Base-by-base conservation (phyloP, 2,329 filamentous ascomycete genomes). In the Cryphonectria naterciae region DNA sequence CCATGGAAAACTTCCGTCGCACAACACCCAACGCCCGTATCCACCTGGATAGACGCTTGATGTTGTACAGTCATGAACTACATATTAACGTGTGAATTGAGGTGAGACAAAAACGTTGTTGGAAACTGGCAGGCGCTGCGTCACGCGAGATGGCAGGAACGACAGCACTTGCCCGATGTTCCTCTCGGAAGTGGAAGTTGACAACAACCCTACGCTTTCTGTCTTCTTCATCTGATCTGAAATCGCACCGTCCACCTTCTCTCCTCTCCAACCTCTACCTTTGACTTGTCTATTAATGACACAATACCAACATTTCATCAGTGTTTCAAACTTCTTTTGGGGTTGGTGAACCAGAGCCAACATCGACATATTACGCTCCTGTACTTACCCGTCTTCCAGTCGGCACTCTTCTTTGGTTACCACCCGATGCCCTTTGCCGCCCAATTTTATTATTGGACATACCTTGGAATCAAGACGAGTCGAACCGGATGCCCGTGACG, bases 371-470 rank as follows among this genome's bases (percentile, higher is more conserved):
- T 62, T 61, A 64, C 66, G 19, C 65, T 65, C 54, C 70, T 70
- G 70, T 70, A 70, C 43, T 66, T 52, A 70, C 68, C 68, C 68
- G 68, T 68, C 61, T 54, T 68, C 61, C 68, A 65, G 68, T 62
- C 65, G 65, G 70, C 65, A 65, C 64, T 66, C 61, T 60, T 72
- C 60, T 32, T 19, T 58, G 54, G 60, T 69, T 63, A 67, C 25
- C 25, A 68, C 11, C 64, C 65, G 68, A 22, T n/a, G 25, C 54
- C 66, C 61, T 61, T 35, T 61, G 22, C 46, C 39, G n/a, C 67
- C 61, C 37, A 70, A 17, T 61, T 72, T 68, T 28, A 46, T 70
- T 68, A 70, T 72, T 68, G 70, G 70, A 41, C 65, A 72, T 72
- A 25, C 19, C 56, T 72, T 68, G 70, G 22, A 66, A 63, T 65